Conservation (phyloP, 129 eudicot species). For the Tagetes patula region DNA sequence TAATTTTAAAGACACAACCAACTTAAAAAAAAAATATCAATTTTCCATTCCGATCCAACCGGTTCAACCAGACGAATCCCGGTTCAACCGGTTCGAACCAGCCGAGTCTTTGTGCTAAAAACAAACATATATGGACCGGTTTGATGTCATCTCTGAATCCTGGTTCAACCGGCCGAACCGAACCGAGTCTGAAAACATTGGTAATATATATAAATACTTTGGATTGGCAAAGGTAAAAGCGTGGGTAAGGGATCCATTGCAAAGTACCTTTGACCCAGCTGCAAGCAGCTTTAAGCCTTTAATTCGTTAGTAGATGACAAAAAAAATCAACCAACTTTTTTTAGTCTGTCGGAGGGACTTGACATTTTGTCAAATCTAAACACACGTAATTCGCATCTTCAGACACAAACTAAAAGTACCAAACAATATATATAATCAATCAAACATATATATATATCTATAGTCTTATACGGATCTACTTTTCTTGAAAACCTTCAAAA, state of each 20-base stretch:
- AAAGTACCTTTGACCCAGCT: background rate
- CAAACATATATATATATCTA: background rate
- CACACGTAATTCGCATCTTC: too few species aligned
- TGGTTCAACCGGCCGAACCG: too few species aligned
- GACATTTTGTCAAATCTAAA: background rate
- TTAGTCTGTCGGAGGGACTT: background rate
- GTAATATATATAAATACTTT: too few species aligned
- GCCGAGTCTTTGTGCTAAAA: too few species aligned
- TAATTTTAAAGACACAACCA: too few species aligned
- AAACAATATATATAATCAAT: background rate
- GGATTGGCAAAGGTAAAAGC: background rate
- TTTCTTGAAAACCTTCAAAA: constrained; percentile 17
- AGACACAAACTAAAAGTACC: background rate
- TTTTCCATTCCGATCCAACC: too few species aligned
- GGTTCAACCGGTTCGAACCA: too few species aligned
- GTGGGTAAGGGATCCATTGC: background rate
- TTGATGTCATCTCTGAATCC: too few species aligned
- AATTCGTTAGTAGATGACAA: background rate
- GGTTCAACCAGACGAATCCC: too few species aligned
- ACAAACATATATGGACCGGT: too few species aligned
- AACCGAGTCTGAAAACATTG: too few species aligned
- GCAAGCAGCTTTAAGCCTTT: background rate
- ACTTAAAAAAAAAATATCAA: too few species aligned
- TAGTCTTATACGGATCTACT: background rate
- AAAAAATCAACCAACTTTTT: constrained; percentile 3